Evolutionary conservation across 805 yeast genomes (phyloP), one percentile per base, ranked within the genome.

Genomic region (Candida silvatica): DNA sequence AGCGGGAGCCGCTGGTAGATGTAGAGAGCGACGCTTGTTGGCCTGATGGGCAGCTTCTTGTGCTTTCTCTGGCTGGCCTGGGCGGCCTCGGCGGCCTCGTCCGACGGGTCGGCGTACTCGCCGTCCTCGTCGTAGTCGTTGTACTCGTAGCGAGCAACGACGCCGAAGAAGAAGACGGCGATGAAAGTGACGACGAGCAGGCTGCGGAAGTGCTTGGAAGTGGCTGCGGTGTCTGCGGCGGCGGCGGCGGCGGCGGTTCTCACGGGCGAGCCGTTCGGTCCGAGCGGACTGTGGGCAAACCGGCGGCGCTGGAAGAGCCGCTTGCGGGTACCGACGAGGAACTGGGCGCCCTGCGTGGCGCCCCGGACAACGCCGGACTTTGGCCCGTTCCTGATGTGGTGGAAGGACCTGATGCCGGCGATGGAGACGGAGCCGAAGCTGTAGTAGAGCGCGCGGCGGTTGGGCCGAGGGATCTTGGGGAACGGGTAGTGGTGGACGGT

Each of bases 1-100:
- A 92, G 69, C 1, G 99, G 99, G 31, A 92, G 65, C 2, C 96
- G 79, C 3, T 87, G 76, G 58, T 92, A 92, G 20, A 92, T 80
- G 51, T 85, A 88, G 37, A 90, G 72, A 28, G 81, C 78, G 97
- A 97, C 88, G 6, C 94, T 80, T 44, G 74, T 72, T 6, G 87
- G 88, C 45, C 69, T 69, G 37, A 71, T 66, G 17, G 15, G 6
- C 12, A 17, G 20, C 38, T 17, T 34, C 39, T 12, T 34, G 38
- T 2, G 23, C 36, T 20, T 24, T 20, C 5, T 19, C 17, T 26
- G 38, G 46, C 11, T 8, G n/a, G 16, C 27, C 25, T 16, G 12
- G 12, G 26, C 26, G 15, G 24, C 15, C 15, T 30, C 17, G 14
- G 2, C 9, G 24, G 19, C 11, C 7, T 22, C 19, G 5, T 31